A percentile compares a stretch with the other conserved stretches of the same genome.
Conservation (phyloP, 495 filamentous ascomycete genomes). For the Penicillium bialowiezense region DNA sequence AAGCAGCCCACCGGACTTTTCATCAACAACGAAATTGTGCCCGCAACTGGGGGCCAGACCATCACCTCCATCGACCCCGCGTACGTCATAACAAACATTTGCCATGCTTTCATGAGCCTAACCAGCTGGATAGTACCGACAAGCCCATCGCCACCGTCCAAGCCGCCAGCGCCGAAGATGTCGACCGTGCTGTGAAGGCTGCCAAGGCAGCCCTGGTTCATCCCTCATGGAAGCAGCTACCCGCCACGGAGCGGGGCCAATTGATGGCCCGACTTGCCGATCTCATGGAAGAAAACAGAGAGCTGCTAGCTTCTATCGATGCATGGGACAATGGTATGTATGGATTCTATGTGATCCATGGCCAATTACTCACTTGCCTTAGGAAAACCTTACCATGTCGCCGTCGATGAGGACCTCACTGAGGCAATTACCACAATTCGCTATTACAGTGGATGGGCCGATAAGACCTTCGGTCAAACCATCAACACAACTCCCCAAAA, state of each 20-base stretch:
- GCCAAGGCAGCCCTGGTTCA: constrained; percentile 77
- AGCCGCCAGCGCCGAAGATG: constrained; percentile 74
- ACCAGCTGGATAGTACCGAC: constrained; percentile 64
- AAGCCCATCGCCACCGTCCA: constrained; percentile 81
- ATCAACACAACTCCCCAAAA: constrained; percentile 77
- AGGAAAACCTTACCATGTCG: constrained; percentile 71
- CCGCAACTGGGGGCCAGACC: constrained; percentile 65
- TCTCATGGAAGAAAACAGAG: constrained; percentile 64
- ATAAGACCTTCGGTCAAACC: constrained; percentile 88
- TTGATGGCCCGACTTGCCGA: constrained; percentile 73
- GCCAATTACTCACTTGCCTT: constrained; percentile 4
- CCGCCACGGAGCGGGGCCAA: constrained; percentile 68
- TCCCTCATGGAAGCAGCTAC: constrained; percentile 73
- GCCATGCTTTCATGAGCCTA: not conserved
- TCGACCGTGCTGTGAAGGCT: constrained; percentile 79
- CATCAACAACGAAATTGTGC: constrained; percentile 92
- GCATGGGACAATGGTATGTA: constrained; percentile 81
- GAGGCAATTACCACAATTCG: constrained; percentile 68
- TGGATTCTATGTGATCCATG: not conserved
- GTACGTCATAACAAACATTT: constrained; percentile 18
- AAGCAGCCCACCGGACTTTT: constrained; percentile 80
- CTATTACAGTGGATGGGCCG: constrained; percentile 88
- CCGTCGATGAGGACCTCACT: constrained; percentile 67
- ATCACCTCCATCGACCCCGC: constrained; percentile 75
- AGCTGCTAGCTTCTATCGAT: constrained; percentile 83